Evolutionary conservation across 169 alveolate genomes (phyloP).

Genomic region (Cryptosporidium baileyi): DNA sequence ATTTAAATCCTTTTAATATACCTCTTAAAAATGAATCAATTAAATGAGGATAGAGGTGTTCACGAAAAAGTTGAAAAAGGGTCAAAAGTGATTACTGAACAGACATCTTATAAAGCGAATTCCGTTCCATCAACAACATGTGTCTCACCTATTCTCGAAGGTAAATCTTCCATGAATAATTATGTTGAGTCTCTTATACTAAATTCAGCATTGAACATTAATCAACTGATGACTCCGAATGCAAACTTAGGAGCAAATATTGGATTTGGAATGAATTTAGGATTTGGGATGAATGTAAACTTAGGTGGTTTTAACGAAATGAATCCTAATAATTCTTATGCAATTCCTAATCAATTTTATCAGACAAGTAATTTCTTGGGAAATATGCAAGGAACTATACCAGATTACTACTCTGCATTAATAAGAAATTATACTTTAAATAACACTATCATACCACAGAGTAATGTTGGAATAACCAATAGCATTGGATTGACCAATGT

Average conservation of each 20-base stretch:
- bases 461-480: not conserved
- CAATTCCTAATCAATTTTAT: conserved; percentile 1
- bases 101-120: not conserved
- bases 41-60: not conserved
- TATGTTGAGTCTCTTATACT: conserved; percentile 15
- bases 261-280: conserved; percentile 20
- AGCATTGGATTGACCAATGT: not conserved
- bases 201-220: not conserved
- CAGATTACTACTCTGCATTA: conserved; percentile 14
- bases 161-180: conserved; percentile 15
- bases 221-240: not conserved
- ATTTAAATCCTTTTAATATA: no score
- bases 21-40: conserved; percentile 13
- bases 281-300: conserved; percentile 43
- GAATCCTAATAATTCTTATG: not conserved
- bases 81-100: conserved; percentile 6
- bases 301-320: conserved; percentile 15
- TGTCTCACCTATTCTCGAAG: conserved; percentile 60
- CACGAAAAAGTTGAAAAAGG: not conserved
- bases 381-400: not conserved
- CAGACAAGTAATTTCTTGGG: conserved; percentile 5
- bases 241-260: conserved; percentile 3
- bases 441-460: not conserved
- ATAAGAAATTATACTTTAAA: conserved; percentile 2
- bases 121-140: conserved; percentile 54